Percentiles rank a stretch among this genome's conserved stretches.
Evolutionary conservation across 805 yeast genomes (phyloP).

Genomic region (Candida andamanensis): DNA sequence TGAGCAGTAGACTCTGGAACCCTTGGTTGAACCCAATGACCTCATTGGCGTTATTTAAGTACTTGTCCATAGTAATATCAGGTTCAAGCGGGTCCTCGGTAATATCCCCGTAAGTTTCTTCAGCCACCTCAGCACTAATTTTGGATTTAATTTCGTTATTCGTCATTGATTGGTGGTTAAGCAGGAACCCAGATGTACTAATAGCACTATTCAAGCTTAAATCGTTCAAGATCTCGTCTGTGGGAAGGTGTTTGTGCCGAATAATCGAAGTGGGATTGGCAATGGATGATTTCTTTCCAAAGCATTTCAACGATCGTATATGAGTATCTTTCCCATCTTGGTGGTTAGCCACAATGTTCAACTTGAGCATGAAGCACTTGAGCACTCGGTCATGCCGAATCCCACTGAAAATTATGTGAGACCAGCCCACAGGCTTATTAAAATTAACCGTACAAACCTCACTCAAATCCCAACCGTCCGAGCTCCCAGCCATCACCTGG

Average conservation of each 20-base stretch:
- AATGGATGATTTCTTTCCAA: slow-evolving; percentile 28
- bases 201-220: slow-evolving; percentile 22
- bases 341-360: slow-evolving; percentile 69
- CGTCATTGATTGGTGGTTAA: slow-evolving; percentile 15
- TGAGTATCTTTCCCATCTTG: slow-evolving; percentile 97
- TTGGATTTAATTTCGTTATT: slow-evolving; percentile 5
- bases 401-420: slow-evolving; percentile 54
- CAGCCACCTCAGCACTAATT: no score
- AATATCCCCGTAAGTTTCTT: background rate
- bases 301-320: slow-evolving; percentile 65
- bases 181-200: slow-evolving; percentile 25
- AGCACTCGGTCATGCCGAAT: slow-evolving; percentile 51
- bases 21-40: slow-evolving; percentile 40
- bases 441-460: slow-evolving; percentile 60
- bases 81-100: slow-evolving; percentile 7
- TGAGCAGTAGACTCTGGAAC: slow-evolving; percentile 33
- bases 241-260: slow-evolving; percentile 4
- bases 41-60: slow-evolving; percentile 30
- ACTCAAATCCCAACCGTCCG: slow-evolving; percentile 68
- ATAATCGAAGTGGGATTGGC: slow-evolving; percentile 1
- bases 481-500: slow-evolving; percentile 61
- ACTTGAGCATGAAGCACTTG: slow-evolving; percentile 60
- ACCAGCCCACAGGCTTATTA: slow-evolving; percentile 75
- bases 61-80: slow-evolving; percentile 15
- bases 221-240: slow-evolving; percentile 18